A percentile compares a stretch with the other conserved stretches of the same genome.
Conservation (phyloP, 208 protist genomes). For the Acanthamoeba castellanii region DNA sequence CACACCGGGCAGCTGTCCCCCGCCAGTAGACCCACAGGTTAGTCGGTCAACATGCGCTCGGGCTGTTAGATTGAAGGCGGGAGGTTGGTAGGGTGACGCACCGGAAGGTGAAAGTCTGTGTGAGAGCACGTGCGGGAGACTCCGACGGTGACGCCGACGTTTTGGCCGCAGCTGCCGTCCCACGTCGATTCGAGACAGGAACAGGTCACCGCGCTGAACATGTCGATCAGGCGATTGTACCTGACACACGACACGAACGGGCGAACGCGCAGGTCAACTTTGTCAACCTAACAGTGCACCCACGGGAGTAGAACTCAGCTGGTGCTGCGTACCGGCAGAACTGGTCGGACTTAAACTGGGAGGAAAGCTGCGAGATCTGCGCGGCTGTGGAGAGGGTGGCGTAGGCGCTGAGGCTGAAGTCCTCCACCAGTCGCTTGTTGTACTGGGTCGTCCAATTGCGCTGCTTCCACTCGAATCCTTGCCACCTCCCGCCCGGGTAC, state of each 20-base stretch:
- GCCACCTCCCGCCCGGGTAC: background rate
- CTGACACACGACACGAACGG: background rate
- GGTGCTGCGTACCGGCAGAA: slow-evolving; percentile 16
- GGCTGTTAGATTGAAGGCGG: too few relatives aligned
- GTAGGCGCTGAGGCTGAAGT: slow-evolving; percentile 31
- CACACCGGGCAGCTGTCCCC: background rate
- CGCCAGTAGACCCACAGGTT: too few relatives aligned
- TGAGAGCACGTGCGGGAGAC: slow-evolving; percentile 22
- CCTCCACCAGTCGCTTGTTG: slow-evolving; percentile 19
- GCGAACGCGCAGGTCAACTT: too few relatives aligned
- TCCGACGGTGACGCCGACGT: slow-evolving; percentile 22
- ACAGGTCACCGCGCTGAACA: slow-evolving; percentile 2
- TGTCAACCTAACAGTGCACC: background rate
- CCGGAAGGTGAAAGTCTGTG: background rate
- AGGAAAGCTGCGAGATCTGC: background rate
- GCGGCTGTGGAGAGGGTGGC: background rate
- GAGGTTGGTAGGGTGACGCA: background rate
- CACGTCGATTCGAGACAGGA: background rate
- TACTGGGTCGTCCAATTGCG: slow-evolving; percentile 48
- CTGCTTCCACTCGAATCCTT: slow-evolving; percentile 53
- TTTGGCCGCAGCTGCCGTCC: background rate
- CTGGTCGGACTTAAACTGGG: slow-evolving; percentile 51
- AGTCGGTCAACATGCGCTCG: too few relatives aligned
- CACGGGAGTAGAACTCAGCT: too few relatives aligned
- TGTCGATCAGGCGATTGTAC: slow-evolving; percentile 22